Conservation (phyloP, 371 early-diverging fungal species). For the Smittium culicis region DNA sequence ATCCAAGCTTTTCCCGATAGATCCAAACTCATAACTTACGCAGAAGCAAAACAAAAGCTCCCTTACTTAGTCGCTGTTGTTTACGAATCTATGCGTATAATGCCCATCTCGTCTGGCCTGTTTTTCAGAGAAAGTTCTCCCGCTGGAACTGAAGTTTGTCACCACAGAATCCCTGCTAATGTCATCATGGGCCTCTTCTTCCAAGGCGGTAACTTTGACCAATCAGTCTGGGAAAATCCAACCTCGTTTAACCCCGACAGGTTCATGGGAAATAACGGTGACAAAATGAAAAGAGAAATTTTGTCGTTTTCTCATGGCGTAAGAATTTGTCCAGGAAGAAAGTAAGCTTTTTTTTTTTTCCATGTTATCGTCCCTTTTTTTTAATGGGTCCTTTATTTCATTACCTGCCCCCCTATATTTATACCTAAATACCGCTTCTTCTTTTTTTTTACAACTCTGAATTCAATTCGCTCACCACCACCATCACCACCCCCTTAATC, state of each 20-base stretch:
- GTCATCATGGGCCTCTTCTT: slow-evolving; percentile 15
- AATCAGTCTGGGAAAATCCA: slow-evolving; percentile 13
- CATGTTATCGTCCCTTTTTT: neutral
- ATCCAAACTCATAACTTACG: slow-evolving; percentile 9
- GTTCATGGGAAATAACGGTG: slow-evolving; percentile 16
- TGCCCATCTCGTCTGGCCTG: slow-evolving; percentile 13
- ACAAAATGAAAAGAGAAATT: slow-evolving; percentile 11
- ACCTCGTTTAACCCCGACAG: slow-evolving; percentile 19
- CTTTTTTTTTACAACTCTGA: neutral
- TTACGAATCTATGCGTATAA: slow-evolving; percentile 19
- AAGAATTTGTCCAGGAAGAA: slow-evolving; percentile 23
- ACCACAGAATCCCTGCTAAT: slow-evolving; percentile 16
- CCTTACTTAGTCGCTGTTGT: slow-evolving; percentile 22
- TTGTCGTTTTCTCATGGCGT: slow-evolving; percentile 29
- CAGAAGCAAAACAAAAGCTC: slow-evolving; percentile 14
- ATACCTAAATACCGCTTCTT: neutral
- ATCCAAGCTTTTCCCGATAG: slow-evolving; percentile 12
- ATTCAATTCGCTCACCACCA: neutral
- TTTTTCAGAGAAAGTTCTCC: slow-evolving; percentile 20
- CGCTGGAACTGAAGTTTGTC: slow-evolving; percentile 19
- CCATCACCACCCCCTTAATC: neutral
- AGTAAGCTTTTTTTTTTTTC: slow-evolving; percentile 3
- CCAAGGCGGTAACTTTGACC: slow-evolving; percentile 13
- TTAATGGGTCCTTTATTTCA: neutral
- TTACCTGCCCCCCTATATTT: no score